A percentile compares a stretch with the other conserved stretches of the same genome.
These are phyloP conservation scores for Penicillium bovifimosum DNA, from an alignment of 495 filamentous ascomycete genomes.

Conservation along the genomic window DNA sequence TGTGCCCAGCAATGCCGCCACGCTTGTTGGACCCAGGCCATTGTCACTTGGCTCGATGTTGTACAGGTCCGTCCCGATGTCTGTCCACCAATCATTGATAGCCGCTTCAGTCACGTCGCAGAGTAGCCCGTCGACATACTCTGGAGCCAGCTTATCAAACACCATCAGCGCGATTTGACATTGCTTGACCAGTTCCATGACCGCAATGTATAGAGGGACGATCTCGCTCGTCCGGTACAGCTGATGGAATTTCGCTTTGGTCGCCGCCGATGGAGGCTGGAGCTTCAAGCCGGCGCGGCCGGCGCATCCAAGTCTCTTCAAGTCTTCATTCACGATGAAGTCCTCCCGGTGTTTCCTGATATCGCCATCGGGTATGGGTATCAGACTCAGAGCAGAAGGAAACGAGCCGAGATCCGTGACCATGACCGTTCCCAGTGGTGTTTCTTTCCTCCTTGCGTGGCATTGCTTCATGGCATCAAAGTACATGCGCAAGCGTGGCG, in stretches of 20 bases:
- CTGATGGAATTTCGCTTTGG: constrained; percentile 85
- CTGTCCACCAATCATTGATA: constrained; percentile 93
- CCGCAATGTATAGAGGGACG: constrained; percentile 66
- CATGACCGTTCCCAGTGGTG: constrained; percentile 78
- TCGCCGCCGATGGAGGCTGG: constrained; percentile 66
- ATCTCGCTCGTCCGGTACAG: constrained; percentile 82
- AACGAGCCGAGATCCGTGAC: constrained; percentile 89
- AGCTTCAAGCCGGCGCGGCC: constrained; percentile 82
- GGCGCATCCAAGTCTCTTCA: constrained; percentile 89
- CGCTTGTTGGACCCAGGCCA: constrained; percentile 85
- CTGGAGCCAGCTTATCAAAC: constrained; percentile 80
- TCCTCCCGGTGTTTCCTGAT: constrained; percentile 71
- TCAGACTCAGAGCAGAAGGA: constrained; percentile 82
- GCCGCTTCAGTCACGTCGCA: constrained; percentile 91
- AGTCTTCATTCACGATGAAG: constrained; percentile 91
- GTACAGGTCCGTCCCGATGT: constrained; percentile 85
- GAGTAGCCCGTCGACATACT: constrained; percentile 86
- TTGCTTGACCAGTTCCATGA: constrained; percentile 84
- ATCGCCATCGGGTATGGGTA: constrained; percentile 82
- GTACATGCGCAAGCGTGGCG: constrained; percentile 69
- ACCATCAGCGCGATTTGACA: constrained; percentile 85
- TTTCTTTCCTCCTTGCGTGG: constrained; percentile 77
- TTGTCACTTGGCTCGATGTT: constrained; percentile 89
- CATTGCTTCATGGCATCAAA: constrained; percentile 80
- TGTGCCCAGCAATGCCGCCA: constrained; percentile 80